Conservation (phyloP, 192 early-diverging fungal species). For the Coemansia sp. region DNA sequence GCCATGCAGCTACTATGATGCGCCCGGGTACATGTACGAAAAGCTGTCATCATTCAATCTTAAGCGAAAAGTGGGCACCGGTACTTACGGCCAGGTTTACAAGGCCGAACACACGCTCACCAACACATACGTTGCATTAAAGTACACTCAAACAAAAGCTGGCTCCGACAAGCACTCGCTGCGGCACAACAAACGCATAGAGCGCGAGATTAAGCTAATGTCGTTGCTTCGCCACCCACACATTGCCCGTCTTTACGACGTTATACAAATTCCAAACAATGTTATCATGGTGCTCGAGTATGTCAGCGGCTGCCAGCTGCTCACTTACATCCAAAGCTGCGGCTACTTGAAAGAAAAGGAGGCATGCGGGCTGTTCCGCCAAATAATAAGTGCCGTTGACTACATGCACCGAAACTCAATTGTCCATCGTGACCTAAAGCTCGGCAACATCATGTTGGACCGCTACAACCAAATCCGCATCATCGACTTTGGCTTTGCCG, state of each 20-base stretch:
- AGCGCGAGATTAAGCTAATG: slow-evolving; percentile 76
- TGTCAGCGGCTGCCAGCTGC: slow-evolving; percentile 77
- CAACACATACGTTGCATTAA: slow-evolving; percentile 56
- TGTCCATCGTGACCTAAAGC: slow-evolving; percentile 78
- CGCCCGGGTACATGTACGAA: neutral
- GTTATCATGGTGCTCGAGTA: slow-evolving; percentile 86
- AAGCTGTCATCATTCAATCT: slow-evolving; percentile 1
- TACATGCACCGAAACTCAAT: slow-evolving; percentile 66
- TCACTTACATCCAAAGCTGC: slow-evolving; percentile 75
- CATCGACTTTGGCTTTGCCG: slow-evolving; percentile 88
- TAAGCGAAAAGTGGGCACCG: slow-evolving; percentile 28
- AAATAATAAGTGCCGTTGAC: slow-evolving; percentile 77
- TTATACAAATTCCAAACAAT: slow-evolving; percentile 72
- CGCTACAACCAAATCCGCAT: slow-evolving; percentile 69
- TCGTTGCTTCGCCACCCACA: slow-evolving; percentile 86
- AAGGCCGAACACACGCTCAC: slow-evolving; percentile 39
- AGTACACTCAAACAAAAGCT: slow-evolving; percentile 56
- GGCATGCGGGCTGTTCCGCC: slow-evolving; percentile 77
- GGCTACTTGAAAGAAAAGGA: slow-evolving; percentile 78
- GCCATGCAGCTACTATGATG: neutral
- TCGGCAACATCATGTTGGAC: slow-evolving; percentile 83
- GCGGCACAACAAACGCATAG: slow-evolving; percentile 70
- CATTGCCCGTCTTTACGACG: slow-evolving; percentile 84
- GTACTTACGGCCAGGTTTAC: slow-evolving; percentile 49
- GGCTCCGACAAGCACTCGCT: slow-evolving; percentile 46